Conservation (phyloP, 495 filamentous ascomycete genomes). For the Daldinia loculata region DNA sequence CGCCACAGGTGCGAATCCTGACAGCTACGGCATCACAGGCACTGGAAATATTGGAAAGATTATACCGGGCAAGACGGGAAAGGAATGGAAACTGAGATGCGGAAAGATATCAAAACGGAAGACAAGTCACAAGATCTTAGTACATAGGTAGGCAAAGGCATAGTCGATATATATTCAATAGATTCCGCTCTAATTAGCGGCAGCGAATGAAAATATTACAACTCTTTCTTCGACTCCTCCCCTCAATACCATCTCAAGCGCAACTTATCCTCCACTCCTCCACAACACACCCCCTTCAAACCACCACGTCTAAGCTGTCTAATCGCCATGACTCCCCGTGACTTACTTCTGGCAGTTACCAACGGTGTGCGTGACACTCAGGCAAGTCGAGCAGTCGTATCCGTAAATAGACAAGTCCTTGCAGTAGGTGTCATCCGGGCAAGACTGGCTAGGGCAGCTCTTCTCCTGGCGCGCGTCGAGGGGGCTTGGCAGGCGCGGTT, state of each 20-base stretch:
- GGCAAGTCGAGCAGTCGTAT: conserved; percentile 31
- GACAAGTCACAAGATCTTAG: not conserved
- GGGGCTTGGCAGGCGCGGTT: conserved; percentile 10
- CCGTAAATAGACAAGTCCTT: conserved; percentile 23
- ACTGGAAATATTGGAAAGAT: no score
- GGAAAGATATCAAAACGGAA: not conserved
- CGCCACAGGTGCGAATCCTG: no score
- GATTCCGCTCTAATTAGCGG: not conserved
- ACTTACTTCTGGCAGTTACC: conserved; percentile 35
- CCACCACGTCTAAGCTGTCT: not conserved
- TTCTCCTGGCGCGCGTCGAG: conserved; percentile 17
- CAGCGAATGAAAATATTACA: not conserved
- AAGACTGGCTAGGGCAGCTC: conserved; percentile 33
- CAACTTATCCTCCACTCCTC: not conserved
- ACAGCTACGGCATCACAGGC: no score
- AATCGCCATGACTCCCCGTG: not conserved
- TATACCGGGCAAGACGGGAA: no score
- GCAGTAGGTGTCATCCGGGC: conserved; percentile 32
- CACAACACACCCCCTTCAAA: not conserved
- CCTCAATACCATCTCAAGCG: not conserved
- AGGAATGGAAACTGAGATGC: no score
- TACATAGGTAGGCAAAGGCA: not conserved
- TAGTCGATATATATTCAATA: not conserved
- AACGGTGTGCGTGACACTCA: conserved; percentile 23
- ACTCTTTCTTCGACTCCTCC: not conserved